Base-by-base conservation (phyloP, 1,284 basidiomycete genomes). In the Pseudozyma thailandica region DNA sequence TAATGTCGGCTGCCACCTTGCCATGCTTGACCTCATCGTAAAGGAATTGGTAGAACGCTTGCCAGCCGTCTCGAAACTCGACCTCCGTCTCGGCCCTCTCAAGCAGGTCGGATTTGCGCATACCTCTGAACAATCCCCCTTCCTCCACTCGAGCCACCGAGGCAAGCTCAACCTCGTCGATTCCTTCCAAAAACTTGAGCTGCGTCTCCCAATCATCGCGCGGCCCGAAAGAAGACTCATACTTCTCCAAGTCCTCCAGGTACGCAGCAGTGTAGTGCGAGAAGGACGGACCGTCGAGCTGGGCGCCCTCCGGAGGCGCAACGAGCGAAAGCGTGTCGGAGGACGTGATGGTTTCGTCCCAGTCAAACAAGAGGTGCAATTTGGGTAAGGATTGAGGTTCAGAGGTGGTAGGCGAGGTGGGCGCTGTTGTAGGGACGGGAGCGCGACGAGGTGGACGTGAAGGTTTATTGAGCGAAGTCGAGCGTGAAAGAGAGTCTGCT, bases 301-400 rank as follows among this genome's bases (percentile, higher is more conserved):
- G 63, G 12, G 66, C 38, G 1, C 39, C 30, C 13, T 56, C 38
- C 1, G 70, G 57, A 0, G 78, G 78, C 4, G 79, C 75, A 25
- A 82, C 61, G 39, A 78, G 65, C 1, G 64, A 47, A 15, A 82
- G 72, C 6, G 81, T 81, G 42, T 82, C 81, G 42, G 58, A 37
- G 15, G 53, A n/a, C 2, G 77, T 77, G 45, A 82, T 74, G 4
- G 79, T 82, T 54, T 80, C 81, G 70, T 82, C 81, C 75, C 75
- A 82, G 59, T 82, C 81, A 41, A 80, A 50, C 12, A 81, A 63
- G 12, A 81, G 46, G 18, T 71, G 44, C 26, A 72, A 21, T 35
- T n/a, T 26, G 2, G 69, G 45, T n/a, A n/a, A n/a, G n/a, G n/a
- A n/a, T n/a, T n/a, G n/a, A n/a, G n/a, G n/a, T n/a, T n/a, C n/a